These are phyloP conservation scores for Phytophthora europaea DNA, from an alignment of 352 stramenopile species.

Conservation along the genomic window DNA sequence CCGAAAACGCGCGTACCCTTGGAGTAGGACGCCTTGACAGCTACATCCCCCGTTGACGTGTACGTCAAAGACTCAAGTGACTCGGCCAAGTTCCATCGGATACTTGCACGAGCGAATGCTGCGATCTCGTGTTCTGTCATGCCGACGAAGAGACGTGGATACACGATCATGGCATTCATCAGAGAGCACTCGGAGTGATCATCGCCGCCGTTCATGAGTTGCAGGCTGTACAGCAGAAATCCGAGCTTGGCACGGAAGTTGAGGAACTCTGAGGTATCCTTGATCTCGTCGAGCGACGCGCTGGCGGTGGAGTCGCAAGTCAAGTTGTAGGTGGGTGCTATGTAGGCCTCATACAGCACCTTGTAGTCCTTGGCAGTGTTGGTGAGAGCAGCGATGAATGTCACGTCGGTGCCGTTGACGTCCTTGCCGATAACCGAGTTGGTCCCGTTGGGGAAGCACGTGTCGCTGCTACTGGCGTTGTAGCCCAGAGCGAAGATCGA, in stretches of 20 bases:
- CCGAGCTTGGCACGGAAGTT: constrained; percentile 59
- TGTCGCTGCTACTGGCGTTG: constrained; percentile 44
- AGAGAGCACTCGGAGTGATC: constrained; percentile 40
- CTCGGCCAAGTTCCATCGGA: constrained; percentile 48
- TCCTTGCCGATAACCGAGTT: constrained; percentile 45
- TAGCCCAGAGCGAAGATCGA: constrained; percentile 49
- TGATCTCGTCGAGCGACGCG: constrained; percentile 34
- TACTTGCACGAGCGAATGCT: constrained; percentile 38
- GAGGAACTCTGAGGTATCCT: constrained; percentile 43
- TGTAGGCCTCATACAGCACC: constrained; percentile 57
- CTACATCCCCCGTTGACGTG: constrained; percentile 38
- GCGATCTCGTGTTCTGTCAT: constrained; percentile 56
- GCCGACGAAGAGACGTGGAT: constrained; percentile 52
- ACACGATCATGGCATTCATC: constrained; percentile 51
- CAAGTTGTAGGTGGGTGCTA: constrained; percentile 50
- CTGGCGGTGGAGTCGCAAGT: constrained; percentile 8
- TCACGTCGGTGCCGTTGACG: constrained; percentile 40
- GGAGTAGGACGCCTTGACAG: constrained; percentile 38
- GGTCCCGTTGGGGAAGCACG: constrained; percentile 42
- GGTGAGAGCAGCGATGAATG: constrained; percentile 32
- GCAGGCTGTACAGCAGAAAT: constrained; percentile 48
- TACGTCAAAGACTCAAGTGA: constrained; percentile 42
- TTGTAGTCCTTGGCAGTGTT: constrained; percentile 43
- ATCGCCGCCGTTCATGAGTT: constrained; percentile 42
- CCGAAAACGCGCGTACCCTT: constrained; percentile 57